Conservation (phyloP, 2,329 filamentous ascomycete species). For the Aspergillus candidus region DNA sequence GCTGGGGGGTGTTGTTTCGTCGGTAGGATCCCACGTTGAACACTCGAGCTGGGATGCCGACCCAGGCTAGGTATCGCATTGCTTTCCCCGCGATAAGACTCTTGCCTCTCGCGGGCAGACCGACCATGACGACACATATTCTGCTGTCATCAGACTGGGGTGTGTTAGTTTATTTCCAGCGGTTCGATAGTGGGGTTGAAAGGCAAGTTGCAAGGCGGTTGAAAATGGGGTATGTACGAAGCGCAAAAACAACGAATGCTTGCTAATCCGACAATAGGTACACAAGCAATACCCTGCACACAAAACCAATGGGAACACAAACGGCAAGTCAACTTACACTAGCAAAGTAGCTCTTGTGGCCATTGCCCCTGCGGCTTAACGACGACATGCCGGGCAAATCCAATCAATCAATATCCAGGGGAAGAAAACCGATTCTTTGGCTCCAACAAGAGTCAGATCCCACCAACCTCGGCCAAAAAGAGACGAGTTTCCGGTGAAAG, state of each 20-base stretch:
- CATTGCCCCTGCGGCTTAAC: constrained; percentile 24
- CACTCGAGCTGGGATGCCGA: constrained; percentile 85
- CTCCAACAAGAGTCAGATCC: too few relatives aligned
- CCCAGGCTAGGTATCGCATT: constrained; percentile 91
- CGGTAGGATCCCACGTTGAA: constrained; percentile 98
- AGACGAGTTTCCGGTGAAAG: constrained; percentile 9
- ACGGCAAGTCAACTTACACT: constrained; percentile 24
- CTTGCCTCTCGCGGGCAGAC: constrained; percentile 90
- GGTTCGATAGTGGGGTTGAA: too few relatives aligned
- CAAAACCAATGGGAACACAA: constrained; percentile 2
- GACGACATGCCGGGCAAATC: constrained; percentile 23
- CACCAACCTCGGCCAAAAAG: constrained; percentile 12
- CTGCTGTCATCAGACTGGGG: constrained; percentile 91
- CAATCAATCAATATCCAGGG: not conserved
- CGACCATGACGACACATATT: constrained; percentile 99
- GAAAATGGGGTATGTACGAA: not conserved
- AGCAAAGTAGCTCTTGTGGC: constrained; percentile 32
- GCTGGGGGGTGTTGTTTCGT: constrained; percentile 80
- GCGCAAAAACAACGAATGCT: not conserved
- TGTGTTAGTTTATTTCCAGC: constrained; percentile 5
- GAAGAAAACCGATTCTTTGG: too few relatives aligned
- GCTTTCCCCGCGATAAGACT: constrained; percentile 97
- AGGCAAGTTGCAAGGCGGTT: not conserved
- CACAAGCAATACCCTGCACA: not conserved
- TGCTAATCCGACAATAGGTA: too few relatives aligned